phyloP scores from a whole-genome alignment of 441 rosid genomes.

The Rhodomyrtus psidioides region DNA sequence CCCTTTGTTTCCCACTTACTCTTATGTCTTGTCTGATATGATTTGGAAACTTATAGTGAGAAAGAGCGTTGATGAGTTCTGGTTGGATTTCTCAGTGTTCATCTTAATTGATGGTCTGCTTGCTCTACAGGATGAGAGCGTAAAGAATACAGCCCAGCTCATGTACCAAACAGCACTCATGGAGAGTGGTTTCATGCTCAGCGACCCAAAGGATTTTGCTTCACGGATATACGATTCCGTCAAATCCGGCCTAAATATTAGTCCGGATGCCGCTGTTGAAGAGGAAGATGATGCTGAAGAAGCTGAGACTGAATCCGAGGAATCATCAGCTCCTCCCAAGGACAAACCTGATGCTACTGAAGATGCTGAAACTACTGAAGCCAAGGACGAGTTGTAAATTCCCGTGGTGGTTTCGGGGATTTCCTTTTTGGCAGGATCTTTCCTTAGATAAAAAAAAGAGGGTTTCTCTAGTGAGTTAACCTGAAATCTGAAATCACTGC shows the following conservation, averaged over 20 bases:
- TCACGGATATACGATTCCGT: conserved; percentile 66
- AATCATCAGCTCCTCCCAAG: neutral
- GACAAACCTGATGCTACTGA: conserved; percentile 2
- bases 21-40: neutral
- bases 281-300: conserved; percentile 73
- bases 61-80: neutral
- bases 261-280: conserved; percentile 66
- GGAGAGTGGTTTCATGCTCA: conserved; percentile 84
- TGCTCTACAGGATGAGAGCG: conserved; percentile 48
- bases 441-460: neutral
- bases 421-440: neutral
- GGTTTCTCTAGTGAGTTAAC: neutral
- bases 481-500: neutral
- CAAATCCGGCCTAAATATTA: conserved; percentile 57
- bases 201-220: conserved; percentile 82
- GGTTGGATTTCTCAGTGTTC: neutral
- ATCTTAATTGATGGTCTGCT: neutral
- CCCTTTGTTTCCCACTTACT: neutral
- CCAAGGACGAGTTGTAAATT: conserved; percentile 50
- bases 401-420: neutral
- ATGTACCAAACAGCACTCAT: conserved; percentile 86
- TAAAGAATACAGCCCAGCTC: conserved; percentile 76
- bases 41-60: neutral
- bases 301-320: conserved; percentile 34
- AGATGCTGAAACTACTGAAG: conserved; percentile 21